These are phyloP conservation scores for Tulasnella calospora DNA, from an alignment of 768 basidiomycete species.

Conservation along the genomic window DNA sequence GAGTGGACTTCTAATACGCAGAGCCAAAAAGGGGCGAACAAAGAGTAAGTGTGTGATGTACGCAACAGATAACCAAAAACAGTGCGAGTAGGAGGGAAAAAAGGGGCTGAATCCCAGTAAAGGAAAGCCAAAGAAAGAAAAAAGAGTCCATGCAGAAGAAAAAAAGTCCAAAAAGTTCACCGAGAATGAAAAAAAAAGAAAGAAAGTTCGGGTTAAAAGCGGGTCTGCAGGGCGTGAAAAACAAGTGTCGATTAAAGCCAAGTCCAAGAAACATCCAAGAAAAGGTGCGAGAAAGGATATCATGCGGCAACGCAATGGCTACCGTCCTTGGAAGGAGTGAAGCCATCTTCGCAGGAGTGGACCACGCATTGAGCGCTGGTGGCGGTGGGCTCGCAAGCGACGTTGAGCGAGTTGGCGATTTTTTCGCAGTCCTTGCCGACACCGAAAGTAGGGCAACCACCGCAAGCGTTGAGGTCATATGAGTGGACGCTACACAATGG, in stretches of 20 bases:
- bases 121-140: not conserved
- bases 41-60: not conserved
- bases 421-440: slow-evolving; percentile 65
- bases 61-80: not conserved
- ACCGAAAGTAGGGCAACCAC: slow-evolving; percentile 63
- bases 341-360: not conserved
- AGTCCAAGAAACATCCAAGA: not conserved
- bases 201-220: not conserved
- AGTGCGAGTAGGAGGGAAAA: not conserved
- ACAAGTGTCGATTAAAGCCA: not conserved
- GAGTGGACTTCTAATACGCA: not conserved
- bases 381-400: slow-evolving; percentile 65
- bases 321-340: slow-evolving; percentile 1
- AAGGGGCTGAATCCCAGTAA: not conserved
- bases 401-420: slow-evolving; percentile 61
- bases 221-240: not conserved
- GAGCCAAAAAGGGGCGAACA: not conserved
- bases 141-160: slow-evolving; percentile 1
- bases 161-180: not conserved
- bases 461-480: slow-evolving; percentile 65
- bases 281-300: not conserved
- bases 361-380: no score
- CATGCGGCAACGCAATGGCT: not conserved
- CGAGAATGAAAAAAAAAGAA: not conserved
- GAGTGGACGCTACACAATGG: slow-evolving; percentile 40